Evolutionary conservation across 139 green algal species (phyloP), one percentile per base, ranked within the genome.

Genomic region (Picochlorum sp.): DNA sequence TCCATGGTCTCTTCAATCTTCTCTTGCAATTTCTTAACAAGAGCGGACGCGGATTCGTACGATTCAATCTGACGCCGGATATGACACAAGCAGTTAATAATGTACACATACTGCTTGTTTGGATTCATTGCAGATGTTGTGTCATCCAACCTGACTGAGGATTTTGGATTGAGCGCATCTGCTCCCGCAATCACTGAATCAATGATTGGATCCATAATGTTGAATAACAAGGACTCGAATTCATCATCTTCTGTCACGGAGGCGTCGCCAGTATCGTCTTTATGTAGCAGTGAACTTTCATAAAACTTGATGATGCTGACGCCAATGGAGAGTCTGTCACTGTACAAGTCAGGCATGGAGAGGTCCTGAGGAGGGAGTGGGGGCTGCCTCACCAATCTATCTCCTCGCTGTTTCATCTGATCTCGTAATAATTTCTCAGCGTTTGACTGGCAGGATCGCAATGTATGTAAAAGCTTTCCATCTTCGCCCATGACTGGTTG

Each of bases 31-130:
- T 54, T 21, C 13, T 54, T 54, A 18, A 21, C 47, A 13, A 54
- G 18, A 21, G 47, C 47, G n/a, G 16, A 20, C 18, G 15, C 18
- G 47, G 18, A 54, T 23, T 20, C 47, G 47, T 54, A 54, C 11
- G 16, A 5, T 23, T 54, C 18, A 23, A 54, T 23, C 18, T 54
- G 47, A 10, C 47, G 16, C 7, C 18, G 47, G 15, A 54, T 54
- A 9, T 54, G n/a, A 59, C 13, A 59, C 8, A 90, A 50, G 77
- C 85, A 92, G 78, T 95, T 95, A 60, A 92, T 70, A 2, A 88
- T 28, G 75, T 84, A 93, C 13, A 88, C 65, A 26, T 60, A 63
- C 55, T 81, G 79, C 3, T 83, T 75, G 5, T 60, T 58, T 24
- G 82, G 84, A 64, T 83, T 77, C 60, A 87, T 45, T 16, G 75